Evolutionary conservation across 495 filamentous ascomycete genomes (phyloP).

Genomic region (Immersiella caudata): DNA sequence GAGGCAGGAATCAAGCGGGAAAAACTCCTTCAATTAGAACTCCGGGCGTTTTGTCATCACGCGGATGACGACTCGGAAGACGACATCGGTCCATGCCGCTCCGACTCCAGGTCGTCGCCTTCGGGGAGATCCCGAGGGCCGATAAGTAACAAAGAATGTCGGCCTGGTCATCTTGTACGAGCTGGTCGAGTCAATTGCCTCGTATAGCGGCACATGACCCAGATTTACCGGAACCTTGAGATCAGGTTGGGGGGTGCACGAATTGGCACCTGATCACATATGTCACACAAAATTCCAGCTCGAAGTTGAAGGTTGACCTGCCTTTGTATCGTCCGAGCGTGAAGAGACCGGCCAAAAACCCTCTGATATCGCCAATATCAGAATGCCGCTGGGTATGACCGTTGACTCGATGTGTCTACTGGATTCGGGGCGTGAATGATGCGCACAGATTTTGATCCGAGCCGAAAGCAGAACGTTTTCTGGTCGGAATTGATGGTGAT

Average conservation of each 20-base stretch:
- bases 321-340: conserved; percentile 8
- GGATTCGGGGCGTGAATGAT: background rate
- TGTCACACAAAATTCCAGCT: background rate
- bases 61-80: too few relatives aligned
- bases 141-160: conserved; percentile 7
- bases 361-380: conserved; percentile 6
- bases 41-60: too few relatives aligned
- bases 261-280: background rate
- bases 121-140: too few relatives aligned
- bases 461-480: background rate
- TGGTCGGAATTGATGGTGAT: background rate
- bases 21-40: too few relatives aligned
- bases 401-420: conserved; percentile 10
- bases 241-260: conserved; percentile 2
- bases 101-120: too few relatives aligned
- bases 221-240: conserved; percentile 2
- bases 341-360: background rate
- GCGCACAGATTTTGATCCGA: background rate
- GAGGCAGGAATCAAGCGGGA: too few relatives aligned
- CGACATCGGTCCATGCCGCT: too few relatives aligned
- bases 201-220: conserved; percentile 7
- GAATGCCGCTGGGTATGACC: conserved; percentile 8
- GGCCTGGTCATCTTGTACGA: conserved; percentile 9
- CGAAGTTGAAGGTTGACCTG: background rate
- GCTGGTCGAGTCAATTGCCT: background rate